Evolutionary conservation across 1,284 basidiomycete species (phyloP).

Genomic region (Albatrellus sp.): DNA sequence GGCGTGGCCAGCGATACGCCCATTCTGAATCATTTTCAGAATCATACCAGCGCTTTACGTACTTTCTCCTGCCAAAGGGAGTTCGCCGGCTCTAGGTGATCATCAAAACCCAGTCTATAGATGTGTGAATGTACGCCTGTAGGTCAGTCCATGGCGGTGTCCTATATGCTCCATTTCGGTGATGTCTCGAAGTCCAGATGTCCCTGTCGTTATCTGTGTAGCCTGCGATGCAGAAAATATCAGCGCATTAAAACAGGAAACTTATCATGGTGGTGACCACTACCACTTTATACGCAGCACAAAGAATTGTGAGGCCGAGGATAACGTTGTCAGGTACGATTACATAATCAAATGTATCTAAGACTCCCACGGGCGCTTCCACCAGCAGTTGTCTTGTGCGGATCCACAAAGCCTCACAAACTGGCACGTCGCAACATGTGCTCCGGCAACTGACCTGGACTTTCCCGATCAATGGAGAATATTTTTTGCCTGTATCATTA

Average conservation of each 20-base stretch:
- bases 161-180: conserved; percentile 97
- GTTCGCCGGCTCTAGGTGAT: conserved; percentile 83
- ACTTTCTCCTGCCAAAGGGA: conserved; percentile 93
- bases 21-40: conserved; percentile 95
- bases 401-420: too few relatives aligned
- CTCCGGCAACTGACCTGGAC: too few relatives aligned
- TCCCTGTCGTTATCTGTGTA: conserved; percentile 60
- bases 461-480: too few relatives aligned
- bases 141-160: conserved; percentile 15
- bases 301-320: too few relatives aligned
- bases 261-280: neutral
- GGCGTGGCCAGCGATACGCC: conserved; percentile 86
- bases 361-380: too few relatives aligned
- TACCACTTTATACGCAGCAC: too few relatives aligned
- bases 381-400: too few relatives aligned
- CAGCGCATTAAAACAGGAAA: neutral
- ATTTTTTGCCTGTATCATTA: too few relatives aligned
- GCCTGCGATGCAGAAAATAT: conserved; percentile 25
- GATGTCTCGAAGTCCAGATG: conserved; percentile 73
- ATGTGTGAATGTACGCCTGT: conserved; percentile 74
- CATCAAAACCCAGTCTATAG: conserved; percentile 87
- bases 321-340: too few relatives aligned
- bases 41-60: conserved; percentile 93
- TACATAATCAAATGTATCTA: too few relatives aligned
- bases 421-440: too few relatives aligned